Evolutionary conservation across 495 filamentous ascomycete species (phyloP).

Genomic region (Cercophora sp.): DNA sequence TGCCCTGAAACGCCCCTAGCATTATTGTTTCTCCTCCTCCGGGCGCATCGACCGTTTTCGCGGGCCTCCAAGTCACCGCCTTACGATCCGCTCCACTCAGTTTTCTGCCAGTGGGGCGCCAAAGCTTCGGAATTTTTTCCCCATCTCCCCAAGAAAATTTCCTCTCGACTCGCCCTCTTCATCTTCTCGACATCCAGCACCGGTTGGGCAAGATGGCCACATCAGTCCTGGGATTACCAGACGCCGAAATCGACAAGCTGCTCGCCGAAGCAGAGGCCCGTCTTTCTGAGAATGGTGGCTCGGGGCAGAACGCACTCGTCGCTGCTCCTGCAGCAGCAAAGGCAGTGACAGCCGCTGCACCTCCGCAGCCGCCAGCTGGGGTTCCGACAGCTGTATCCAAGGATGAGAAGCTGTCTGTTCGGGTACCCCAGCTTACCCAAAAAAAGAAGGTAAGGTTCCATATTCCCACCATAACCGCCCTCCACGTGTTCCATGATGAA

Average conservation of each 20-base stretch:
- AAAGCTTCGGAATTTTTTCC: constrained; percentile 13
- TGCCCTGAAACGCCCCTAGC: constrained; percentile 9
- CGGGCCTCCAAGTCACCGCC: constrained; percentile 4
- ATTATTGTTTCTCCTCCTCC: constrained; percentile 24
- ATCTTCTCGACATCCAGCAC: background rate
- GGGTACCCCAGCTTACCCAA: constrained; percentile 37
- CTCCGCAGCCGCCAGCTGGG: constrained; percentile 20
- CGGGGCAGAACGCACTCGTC: constrained; percentile 10
- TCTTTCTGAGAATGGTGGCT: constrained; percentile 20
- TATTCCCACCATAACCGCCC: background rate
- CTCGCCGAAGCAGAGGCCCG: constrained; percentile 31
- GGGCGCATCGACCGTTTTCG: constrained; percentile 5
- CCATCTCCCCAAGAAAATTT: constrained; percentile 5
- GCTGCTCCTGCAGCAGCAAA: constrained; percentile 4
- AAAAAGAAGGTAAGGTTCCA: constrained; percentile 39
- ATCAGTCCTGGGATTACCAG: constrained; percentile 19
- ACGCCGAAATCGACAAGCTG: constrained; percentile 28
- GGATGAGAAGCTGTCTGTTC: constrained; percentile 34
- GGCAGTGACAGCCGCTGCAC: constrained; percentile 11
- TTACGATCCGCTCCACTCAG: constrained; percentile 8
- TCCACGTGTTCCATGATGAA: constrained; percentile 34
- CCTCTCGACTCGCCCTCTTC: too few relatives aligned
- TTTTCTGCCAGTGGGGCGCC: constrained; percentile 11
- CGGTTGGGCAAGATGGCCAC: constrained; percentile 16
- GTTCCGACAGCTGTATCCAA: constrained; percentile 17